Conservation (phyloP, 2,329 filamentous ascomycete genomes). For the Dryadomyces quercus-mongolicae region DNA sequence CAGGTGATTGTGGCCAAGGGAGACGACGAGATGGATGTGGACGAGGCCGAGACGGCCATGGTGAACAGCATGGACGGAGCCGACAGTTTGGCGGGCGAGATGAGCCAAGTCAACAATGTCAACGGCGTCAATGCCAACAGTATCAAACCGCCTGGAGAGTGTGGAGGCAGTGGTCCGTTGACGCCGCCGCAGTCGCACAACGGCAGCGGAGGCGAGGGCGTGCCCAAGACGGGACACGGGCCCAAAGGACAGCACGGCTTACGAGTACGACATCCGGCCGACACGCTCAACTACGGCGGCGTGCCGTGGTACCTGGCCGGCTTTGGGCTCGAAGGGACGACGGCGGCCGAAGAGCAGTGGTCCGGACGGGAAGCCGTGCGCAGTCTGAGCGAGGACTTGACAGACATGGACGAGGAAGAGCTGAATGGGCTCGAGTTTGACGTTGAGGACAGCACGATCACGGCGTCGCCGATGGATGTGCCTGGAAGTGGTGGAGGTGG, state of each 20-base stretch:
- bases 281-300: constrained; percentile 58
- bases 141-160: not conserved
- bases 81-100: not conserved
- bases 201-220: constrained; percentile 27
- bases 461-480: constrained; percentile 20
- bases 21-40: not conserved
- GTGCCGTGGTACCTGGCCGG: constrained; percentile 78
- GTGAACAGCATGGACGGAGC: constrained; percentile 6
- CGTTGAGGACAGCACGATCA: constrained; percentile 35
- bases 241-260: not conserved
- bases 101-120: too few species aligned
- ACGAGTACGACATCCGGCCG: constrained; percentile 18
- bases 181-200: constrained; percentile 54
- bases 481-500: not conserved
- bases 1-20: not conserved
- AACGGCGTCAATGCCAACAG: too few species aligned
- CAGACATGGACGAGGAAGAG: constrained; percentile 85
- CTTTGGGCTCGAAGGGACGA: constrained; percentile 71
- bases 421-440: constrained; percentile 55
- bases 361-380: constrained; percentile 53
- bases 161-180: constrained; percentile 31
- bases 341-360: constrained; percentile 63
- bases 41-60: constrained; percentile 7
- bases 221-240: not conserved
- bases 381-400: constrained; percentile 72